A percentile compares a stretch with the other conserved stretches of the same genome.
Evolutionary conservation across 495 filamentous ascomycete species (phyloP).

Genomic region (Talaromyces stipitatus): DNA sequence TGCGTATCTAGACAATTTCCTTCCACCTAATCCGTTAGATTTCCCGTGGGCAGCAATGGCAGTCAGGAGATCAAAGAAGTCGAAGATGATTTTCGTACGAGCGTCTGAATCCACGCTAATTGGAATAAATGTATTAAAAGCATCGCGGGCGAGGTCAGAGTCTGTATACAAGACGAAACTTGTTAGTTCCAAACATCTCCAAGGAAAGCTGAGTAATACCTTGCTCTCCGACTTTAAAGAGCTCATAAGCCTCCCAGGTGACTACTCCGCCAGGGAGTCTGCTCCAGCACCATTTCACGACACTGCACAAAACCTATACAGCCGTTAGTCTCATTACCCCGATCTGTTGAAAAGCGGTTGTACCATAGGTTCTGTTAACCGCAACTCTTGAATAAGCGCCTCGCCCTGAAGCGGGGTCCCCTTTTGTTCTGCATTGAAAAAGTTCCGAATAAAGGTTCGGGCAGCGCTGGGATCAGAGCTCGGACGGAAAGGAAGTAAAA

Average conservation of each 20-base stretch:
- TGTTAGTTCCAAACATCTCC: neutral
- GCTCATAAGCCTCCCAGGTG: constrained; percentile 92
- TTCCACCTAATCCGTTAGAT: constrained; percentile 84
- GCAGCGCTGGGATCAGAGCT: constrained; percentile 85
- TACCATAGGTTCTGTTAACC: constrained; percentile 92
- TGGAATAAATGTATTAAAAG: constrained; percentile 94
- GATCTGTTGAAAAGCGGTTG: constrained; percentile 6
- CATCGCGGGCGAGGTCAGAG: constrained; percentile 83
- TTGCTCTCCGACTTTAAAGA: constrained; percentile 91
- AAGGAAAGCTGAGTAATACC: too few species aligned
- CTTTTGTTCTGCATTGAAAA: constrained; percentile 58
- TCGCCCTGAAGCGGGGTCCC: constrained; percentile 52
- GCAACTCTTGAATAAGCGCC: constrained; percentile 73
- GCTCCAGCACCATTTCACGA: constrained; percentile 99
- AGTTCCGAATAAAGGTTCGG: constrained; percentile 87
- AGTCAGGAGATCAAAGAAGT: constrained; percentile 92
- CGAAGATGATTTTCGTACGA: constrained; percentile 81
- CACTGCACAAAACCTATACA: constrained; percentile 76
- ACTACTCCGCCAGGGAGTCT: constrained; percentile 87
- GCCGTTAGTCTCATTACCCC: neutral
- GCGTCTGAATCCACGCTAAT: constrained; percentile 86
- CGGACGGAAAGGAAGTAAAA: constrained; percentile 93
- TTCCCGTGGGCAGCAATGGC: constrained; percentile 80
- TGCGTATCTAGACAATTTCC: constrained; percentile 90
- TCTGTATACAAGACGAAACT: constrained; percentile 46